A percentile compares a stretch with the other conserved stretches of the same genome.
Evolutionary conservation across 108 stramenopile genomes (phyloP).

Genomic region (Epipyxis sp.): DNA sequence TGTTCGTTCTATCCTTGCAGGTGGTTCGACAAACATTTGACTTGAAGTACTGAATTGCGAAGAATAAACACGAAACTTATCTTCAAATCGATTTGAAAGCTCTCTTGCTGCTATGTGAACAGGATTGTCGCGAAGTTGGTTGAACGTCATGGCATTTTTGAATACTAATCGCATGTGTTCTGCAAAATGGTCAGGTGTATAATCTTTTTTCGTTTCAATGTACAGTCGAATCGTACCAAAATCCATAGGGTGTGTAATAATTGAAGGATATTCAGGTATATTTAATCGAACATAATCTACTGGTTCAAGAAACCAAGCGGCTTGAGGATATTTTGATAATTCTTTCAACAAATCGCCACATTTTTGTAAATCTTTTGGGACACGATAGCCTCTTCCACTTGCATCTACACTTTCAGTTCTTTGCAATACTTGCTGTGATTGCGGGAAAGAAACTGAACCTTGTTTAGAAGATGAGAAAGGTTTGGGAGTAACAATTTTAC

Average conservation of each 20-base stretch:
- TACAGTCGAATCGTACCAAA: conserved; percentile 19
- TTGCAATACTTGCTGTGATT: not conserved
- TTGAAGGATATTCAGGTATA: conserved; percentile 29
- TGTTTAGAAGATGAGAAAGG: not conserved
- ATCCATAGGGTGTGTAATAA: conserved; percentile 27
- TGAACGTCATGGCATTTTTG: conserved; percentile 31
- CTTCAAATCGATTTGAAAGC: conserved; percentile 12
- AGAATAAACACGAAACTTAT: not conserved
- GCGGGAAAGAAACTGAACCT: not conserved
- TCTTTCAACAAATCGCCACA: conserved; percentile 21
- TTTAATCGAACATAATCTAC: not conserved
- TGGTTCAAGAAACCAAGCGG: conserved; percentile 18
- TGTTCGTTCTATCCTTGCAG: too few species aligned
- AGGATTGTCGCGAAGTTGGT: conserved; percentile 1
- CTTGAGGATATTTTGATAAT: conserved; percentile 9
- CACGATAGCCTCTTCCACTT: not conserved
- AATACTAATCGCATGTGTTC: conserved; percentile 31
- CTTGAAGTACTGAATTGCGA: too few species aligned
- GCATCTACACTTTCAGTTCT: not conserved
- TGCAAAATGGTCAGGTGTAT: not conserved
- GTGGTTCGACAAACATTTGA: too few species aligned
- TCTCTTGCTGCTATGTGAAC: conserved; percentile 15
- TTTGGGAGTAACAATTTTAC: not conserved
- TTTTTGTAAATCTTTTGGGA: not conserved
- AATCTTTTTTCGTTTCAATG: not conserved